phyloP scores from a whole-genome alignment of 1,139 yeast genomes.

The Taphrina communis region DNA sequence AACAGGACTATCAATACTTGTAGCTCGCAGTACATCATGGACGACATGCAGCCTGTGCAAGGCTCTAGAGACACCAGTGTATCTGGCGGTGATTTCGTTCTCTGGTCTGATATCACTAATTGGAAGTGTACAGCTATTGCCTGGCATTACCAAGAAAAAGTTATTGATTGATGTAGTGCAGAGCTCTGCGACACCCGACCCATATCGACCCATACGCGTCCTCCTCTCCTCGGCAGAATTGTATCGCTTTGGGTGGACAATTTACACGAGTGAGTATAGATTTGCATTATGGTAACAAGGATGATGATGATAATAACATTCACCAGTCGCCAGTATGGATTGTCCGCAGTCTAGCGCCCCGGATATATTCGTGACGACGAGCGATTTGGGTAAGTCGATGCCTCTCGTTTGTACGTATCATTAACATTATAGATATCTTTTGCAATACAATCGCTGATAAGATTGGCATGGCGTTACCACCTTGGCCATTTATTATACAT shows the following conservation, averaged over 20 bases:
- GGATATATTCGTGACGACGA: background rate
- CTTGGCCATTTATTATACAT: background rate
- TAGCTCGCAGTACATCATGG: too few relatives aligned
- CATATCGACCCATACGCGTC: background rate
- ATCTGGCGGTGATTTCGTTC: background rate
- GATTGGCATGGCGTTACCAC: background rate
- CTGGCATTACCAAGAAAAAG: too few relatives aligned
- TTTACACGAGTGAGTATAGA: background rate
- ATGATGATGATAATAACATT: too few relatives aligned
- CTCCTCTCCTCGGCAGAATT: background rate
- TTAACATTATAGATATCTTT: background rate
- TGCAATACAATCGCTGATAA: background rate
- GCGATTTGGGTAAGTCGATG: background rate
- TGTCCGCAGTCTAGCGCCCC: too few relatives aligned
- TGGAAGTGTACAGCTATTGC: background rate
- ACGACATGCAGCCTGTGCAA: too few relatives aligned
- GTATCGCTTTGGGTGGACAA: constrained; percentile 1
- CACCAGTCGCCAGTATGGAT: too few relatives aligned
- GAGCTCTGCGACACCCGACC: background rate
- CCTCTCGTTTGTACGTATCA: too few relatives aligned
- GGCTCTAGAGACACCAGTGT: too few relatives aligned
- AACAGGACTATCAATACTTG: too few relatives aligned
- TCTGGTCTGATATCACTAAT: background rate
- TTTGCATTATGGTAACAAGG: too few relatives aligned
- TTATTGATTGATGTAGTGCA: background rate